A percentile compares a stretch with the other conserved stretches of the same genome.
phyloP scores from a whole-genome alignment of 139 green algal species.

The Desmodesmus armatus region DNA sequence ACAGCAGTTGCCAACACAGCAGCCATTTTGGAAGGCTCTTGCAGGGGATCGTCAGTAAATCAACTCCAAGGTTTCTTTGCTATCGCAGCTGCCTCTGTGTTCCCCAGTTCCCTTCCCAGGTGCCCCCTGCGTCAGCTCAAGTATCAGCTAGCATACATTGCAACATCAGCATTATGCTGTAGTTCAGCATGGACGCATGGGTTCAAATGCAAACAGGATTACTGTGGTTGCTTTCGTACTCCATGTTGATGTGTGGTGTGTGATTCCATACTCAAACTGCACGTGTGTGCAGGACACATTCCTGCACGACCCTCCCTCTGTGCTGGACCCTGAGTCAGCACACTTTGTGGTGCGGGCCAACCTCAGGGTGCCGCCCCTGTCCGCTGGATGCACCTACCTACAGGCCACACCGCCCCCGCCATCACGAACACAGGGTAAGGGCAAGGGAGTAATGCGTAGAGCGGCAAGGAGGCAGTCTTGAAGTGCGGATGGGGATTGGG shows the following conservation, averaged over 20 bases:
- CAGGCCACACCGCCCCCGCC: constrained; percentile 11
- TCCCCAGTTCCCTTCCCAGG: not conserved
- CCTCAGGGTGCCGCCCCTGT: constrained; percentile 2
- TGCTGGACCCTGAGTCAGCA: not conserved
- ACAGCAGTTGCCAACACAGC: not conserved
- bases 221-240: not conserved
- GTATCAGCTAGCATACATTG: not conserved
- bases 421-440: not conserved
- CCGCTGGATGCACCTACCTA: constrained; percentile 8
- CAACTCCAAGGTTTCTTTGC: not conserved
- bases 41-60: not conserved
- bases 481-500: not conserved
- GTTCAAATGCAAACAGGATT: not conserved
- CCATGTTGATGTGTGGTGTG: not conserved
- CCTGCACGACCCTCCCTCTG: not conserved
- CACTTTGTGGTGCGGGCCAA: constrained; percentile 12
- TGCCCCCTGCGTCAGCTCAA: not conserved
- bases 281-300: constrained; percentile 5
- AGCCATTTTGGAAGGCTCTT: not conserved
- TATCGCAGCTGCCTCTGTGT: not conserved
- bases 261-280: too few relatives aligned
- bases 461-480: not conserved
- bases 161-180: not conserved
- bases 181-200: not conserved
- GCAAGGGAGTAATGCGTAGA: not conserved